Percentiles rank a stretch among this genome's conserved stretches.
Evolutionary conservation across 352 stramenopile species (phyloP).

Genomic region (Phytophthora vignae): DNA sequence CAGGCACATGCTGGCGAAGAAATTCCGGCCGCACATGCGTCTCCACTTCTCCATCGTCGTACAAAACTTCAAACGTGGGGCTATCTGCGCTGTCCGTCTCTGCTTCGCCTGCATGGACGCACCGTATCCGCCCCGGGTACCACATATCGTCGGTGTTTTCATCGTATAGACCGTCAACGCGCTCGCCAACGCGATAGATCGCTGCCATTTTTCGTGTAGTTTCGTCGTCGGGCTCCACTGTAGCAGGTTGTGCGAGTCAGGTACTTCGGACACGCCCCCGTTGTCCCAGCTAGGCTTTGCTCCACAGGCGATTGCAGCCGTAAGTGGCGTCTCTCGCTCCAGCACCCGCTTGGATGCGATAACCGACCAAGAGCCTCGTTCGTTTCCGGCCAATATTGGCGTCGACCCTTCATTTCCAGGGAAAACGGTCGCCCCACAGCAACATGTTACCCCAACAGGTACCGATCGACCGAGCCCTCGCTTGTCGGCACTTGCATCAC

Average conservation of each 20-base stretch:
- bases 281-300: conserved; percentile 5
- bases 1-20: conserved; percentile 58
- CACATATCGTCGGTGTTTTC: conserved; percentile 82
- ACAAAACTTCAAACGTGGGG: conserved; percentile 62
- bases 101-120: conserved; percentile 35
- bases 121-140: conserved; percentile 68
- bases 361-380: conserved; percentile 27
- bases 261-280: conserved; percentile 1
- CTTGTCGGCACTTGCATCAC: conserved; percentile 24
- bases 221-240: neutral
- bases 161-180: conserved; percentile 86
- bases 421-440: conserved; percentile 19
- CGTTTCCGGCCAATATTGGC: conserved; percentile 41
- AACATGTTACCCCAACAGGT: neutral
- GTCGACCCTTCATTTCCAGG: conserved; percentile 25
- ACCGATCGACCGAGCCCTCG: neutral
- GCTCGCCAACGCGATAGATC: conserved; percentile 53
- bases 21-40: conserved; percentile 44
- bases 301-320: conserved; percentile 16
- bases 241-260: conserved; percentile 4
- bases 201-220: conserved; percentile 18
- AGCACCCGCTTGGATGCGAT: conserved; percentile 8
- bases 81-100: conserved; percentile 4
- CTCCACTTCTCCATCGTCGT: conserved; percentile 83
- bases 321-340: conserved; percentile 14